phyloP scores from a whole-genome alignment of 2,329 filamentous ascomycete species.

The Ustulina deusta region DNA sequence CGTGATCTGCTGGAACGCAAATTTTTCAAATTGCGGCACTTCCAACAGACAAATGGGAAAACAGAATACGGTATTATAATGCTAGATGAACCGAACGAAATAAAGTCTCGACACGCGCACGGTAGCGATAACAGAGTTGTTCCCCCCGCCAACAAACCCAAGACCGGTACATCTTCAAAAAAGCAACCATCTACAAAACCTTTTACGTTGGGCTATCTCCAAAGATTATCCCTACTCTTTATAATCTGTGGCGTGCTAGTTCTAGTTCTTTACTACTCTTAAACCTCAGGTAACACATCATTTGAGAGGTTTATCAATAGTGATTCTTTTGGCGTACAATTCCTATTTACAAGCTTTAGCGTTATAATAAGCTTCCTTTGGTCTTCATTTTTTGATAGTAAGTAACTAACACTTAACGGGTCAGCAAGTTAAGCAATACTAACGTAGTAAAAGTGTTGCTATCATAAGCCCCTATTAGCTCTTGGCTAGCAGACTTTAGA shows the following conservation, averaged over 20 bases:
- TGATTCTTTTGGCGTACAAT: slow-evolving; percentile 54
- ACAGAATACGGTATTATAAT: neutral
- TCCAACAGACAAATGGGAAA: neutral
- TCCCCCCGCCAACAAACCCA: neutral
- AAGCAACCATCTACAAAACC: neutral
- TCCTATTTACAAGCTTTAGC: slow-evolving; percentile 56
- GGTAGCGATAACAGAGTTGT: neutral
- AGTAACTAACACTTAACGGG: slow-evolving; percentile 20
- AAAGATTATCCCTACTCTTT: slow-evolving; percentile 11
- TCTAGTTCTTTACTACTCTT: slow-evolving; percentile 55
- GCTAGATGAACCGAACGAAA: neutral
- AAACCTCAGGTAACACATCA: slow-evolving; percentile 49
- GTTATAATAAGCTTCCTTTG: slow-evolving; percentile 56
- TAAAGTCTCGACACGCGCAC: neutral
- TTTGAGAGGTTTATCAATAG: slow-evolving; percentile 58
- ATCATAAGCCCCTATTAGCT: slow-evolving; percentile 54
- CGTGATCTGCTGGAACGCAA: neutral
- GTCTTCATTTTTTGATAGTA: slow-evolving; percentile 54
- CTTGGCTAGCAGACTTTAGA: slow-evolving; percentile 41
- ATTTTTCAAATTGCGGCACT: slow-evolving; percentile 1
- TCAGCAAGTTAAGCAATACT: neutral
- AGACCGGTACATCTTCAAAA: neutral
- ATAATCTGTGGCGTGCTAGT: slow-evolving; percentile 48
- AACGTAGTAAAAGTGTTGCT: slow-evolving; percentile 49
- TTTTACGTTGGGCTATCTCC: slow-evolving; percentile 24